These are phyloP conservation scores for Stachybotrys elegans DNA, from an alignment of 2,329 filamentous ascomycete genomes.

Conservation along the genomic window DNA sequence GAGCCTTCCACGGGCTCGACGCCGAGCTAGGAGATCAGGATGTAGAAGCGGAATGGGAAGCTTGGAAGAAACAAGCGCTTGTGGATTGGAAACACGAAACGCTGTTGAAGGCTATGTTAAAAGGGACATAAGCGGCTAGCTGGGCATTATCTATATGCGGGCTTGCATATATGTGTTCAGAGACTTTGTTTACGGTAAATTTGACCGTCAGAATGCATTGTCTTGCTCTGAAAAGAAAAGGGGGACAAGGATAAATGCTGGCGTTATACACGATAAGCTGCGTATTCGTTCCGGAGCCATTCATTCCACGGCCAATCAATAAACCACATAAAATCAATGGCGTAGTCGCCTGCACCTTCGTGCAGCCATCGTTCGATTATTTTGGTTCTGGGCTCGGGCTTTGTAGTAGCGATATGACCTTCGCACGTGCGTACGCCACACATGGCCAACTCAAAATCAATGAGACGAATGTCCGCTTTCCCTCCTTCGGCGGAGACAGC, in stretches of 20 bases:
- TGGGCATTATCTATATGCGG: too few relatives aligned
- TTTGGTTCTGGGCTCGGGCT: not conserved
- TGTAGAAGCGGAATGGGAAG: not conserved
- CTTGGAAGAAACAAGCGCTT: not conserved
- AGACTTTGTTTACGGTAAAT: too few relatives aligned
- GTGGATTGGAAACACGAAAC: not conserved
- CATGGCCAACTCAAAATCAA: not conserved
- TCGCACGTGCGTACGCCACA: not conserved
- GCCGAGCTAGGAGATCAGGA: not conserved
- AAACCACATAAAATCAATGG: not conserved
- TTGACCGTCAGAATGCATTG: too few relatives aligned
- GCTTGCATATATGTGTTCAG: too few relatives aligned
- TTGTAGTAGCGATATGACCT: not conserved
- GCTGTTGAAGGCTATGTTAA: not conserved
- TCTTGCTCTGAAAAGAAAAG: too few relatives aligned
- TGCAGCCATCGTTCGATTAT: not conserved
- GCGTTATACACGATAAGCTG: too few relatives aligned
- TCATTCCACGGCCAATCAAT: not conserved
- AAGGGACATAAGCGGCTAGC: too few relatives aligned
- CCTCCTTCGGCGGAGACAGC: not conserved
- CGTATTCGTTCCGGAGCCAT: not conserved
- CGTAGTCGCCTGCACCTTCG: not conserved
- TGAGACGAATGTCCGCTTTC: not conserved
- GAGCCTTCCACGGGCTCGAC: not conserved
- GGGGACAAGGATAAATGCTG: too few relatives aligned